These are phyloP conservation scores for Ilex aquifolium DNA, from an alignment of 257 asterid genomes.

Conservation along the genomic window DNA sequence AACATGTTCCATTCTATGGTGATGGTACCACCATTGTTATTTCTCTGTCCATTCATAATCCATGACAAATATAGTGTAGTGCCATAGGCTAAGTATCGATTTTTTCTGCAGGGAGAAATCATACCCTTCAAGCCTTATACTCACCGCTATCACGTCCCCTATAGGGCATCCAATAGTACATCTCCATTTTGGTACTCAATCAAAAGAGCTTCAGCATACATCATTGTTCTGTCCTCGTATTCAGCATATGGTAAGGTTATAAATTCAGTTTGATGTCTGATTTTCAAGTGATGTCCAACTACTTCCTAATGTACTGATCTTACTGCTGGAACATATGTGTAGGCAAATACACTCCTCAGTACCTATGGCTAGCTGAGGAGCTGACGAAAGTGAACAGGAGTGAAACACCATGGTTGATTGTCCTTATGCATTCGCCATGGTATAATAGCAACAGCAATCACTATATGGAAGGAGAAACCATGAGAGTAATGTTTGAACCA, in stretches of 20 bases:
- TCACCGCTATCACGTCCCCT: conserved; percentile 63
- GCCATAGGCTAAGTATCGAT: not conserved
- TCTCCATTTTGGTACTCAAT: conserved; percentile 84
- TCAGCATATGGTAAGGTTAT: conserved; percentile 70
- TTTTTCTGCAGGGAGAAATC: conserved; percentile 71
- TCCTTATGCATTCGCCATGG: conserved; percentile 85
- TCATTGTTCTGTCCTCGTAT: conserved; percentile 85
- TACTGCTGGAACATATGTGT: too few species aligned
- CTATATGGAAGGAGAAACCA: conserved; percentile 90
- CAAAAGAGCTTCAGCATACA: conserved; percentile 86
- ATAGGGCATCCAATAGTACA: conserved; percentile 57
- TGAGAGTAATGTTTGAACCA: conserved; percentile 79
- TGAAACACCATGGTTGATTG: conserved; percentile 93
- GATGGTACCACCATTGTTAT: too few species aligned
- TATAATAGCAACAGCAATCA: conserved; percentile 84
- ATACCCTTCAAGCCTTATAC: conserved; percentile 74
- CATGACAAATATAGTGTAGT: too few species aligned
- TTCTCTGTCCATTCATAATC: too few species aligned
- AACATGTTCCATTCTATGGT: too few species aligned
- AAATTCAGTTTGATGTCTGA: not conserved
- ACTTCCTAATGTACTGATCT: too few species aligned
- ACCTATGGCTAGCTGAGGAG: conserved; percentile 63
- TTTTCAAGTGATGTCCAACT: too few species aligned
- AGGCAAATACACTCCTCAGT: conserved; percentile 92
- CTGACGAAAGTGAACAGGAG: conserved; percentile 69